phyloP scores from a whole-genome alignment of 2,329 filamentous ascomycete genomes.

The Colletotrichum gloeosporioides region DNA sequence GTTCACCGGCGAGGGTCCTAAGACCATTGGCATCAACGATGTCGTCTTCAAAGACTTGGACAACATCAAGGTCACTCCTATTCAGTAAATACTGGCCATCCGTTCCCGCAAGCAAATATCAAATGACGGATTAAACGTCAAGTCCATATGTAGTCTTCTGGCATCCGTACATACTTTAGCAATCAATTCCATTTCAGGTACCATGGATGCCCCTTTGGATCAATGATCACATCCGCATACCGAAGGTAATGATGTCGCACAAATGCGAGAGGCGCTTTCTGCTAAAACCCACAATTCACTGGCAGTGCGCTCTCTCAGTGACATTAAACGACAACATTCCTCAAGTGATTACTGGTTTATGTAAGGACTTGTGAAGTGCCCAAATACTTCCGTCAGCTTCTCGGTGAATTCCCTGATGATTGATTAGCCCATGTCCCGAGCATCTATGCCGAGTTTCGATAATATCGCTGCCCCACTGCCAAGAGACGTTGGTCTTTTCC shows the following conservation, averaged over 20 bases:
- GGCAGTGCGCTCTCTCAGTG: neutral
- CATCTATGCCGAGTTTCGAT: neutral
- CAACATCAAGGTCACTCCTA: neutral
- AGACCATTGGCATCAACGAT: neutral
- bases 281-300: neutral
- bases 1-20: neutral
- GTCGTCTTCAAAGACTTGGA: neutral
- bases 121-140: neutral
- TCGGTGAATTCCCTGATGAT: neutral
- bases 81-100: neutral
- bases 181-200: neutral
- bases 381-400: neutral
- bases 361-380: neutral
- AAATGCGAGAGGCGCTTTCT: neutral
- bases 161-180: neutral
- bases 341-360: neutral
- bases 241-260: neutral
- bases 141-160: fast-evolving
- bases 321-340: fast-evolving
- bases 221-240: neutral
- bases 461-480: neutral
- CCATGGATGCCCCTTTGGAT: neutral
- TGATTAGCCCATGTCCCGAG: neutral
- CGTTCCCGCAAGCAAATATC: neutral
- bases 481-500: neutral